Conservation (phyloP, 2,329 filamentous ascomycete genomes). For the Cryphonectria carpinicola region DNA sequence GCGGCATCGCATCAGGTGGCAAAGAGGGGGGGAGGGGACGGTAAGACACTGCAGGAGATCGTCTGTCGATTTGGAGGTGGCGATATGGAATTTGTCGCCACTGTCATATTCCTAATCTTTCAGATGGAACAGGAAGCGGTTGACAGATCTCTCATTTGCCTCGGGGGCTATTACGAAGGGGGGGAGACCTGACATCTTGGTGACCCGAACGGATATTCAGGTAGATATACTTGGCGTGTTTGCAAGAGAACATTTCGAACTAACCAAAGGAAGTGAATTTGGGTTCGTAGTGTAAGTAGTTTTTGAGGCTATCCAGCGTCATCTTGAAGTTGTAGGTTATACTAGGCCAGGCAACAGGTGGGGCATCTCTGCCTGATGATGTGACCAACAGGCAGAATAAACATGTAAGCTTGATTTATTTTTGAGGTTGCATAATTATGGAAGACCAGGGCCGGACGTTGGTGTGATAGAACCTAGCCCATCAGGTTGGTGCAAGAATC, state of each 20-base stretch:
- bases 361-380: background rate
- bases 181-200: background rate
- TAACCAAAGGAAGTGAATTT: too few species aligned
- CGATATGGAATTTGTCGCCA: background rate
- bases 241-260: too few species aligned
- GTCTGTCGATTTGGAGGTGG: background rate
- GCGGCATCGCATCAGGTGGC: background rate
- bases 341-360: background rate
- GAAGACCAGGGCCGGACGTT: background rate
- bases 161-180: background rate
- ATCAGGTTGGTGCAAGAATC: background rate
- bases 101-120: background rate
- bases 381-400: background rate
- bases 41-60: background rate
- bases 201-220: background rate
- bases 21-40: background rate
- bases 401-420: background rate
- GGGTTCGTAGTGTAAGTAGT: too few species aligned
- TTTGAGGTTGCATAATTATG: background rate
- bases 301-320: background rate
- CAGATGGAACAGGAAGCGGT: background rate
- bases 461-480: background rate
- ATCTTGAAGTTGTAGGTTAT: background rate
- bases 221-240: too few species aligned
- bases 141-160: background rate